Percentiles rank a stretch among this genome's conserved stretches.
These are phyloP conservation scores for Ophiostoma perfectum DNA, from an alignment of 2,329 filamentous ascomycete species.

Conservation along the genomic window DNA sequence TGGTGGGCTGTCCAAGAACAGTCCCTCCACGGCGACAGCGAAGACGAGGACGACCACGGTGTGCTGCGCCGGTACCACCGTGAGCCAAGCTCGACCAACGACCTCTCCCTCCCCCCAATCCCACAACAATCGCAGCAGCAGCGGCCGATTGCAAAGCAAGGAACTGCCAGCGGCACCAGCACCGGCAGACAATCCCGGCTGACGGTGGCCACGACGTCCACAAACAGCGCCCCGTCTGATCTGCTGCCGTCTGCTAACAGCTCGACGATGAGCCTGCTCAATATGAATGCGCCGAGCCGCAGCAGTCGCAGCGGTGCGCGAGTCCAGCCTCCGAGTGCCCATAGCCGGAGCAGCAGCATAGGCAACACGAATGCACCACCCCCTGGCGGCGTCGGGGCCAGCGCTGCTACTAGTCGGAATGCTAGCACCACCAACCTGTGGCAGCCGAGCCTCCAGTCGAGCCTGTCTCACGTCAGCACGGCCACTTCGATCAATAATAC, in stretches of 20 bases:
- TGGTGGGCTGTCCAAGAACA: conserved; percentile 67
- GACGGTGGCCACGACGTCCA: background rate
- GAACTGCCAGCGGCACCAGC: background rate
- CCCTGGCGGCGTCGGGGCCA: conserved; percentile 3
- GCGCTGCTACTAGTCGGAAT: background rate
- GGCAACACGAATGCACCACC: background rate
- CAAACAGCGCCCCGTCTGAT: background rate
- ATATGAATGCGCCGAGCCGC: background rate
- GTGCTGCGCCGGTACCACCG: background rate
- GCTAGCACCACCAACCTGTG: conserved; percentile 13
- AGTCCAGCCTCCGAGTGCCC: background rate
- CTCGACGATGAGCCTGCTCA: conserved; percentile 23
- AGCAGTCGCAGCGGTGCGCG: background rate
- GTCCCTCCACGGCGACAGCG: conserved; percentile 1
- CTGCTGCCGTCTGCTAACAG: conserved; percentile 16
- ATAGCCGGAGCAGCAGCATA: conserved; percentile 7
- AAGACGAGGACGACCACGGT: conserved; percentile 9
- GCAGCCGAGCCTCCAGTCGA: conserved; percentile 7
- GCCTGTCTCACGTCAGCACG: background rate
- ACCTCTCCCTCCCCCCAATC: background rate
- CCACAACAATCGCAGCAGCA: background rate
- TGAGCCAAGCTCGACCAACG: background rate
- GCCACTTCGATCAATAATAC: conserved; percentile 7
- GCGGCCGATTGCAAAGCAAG: no score
- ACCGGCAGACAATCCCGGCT: background rate